Evolutionary conservation across 2,329 filamentous ascomycete genomes (phyloP), one percentile per base, ranked within the genome.

Genomic region (Lachnellula subtilissima): DNA sequence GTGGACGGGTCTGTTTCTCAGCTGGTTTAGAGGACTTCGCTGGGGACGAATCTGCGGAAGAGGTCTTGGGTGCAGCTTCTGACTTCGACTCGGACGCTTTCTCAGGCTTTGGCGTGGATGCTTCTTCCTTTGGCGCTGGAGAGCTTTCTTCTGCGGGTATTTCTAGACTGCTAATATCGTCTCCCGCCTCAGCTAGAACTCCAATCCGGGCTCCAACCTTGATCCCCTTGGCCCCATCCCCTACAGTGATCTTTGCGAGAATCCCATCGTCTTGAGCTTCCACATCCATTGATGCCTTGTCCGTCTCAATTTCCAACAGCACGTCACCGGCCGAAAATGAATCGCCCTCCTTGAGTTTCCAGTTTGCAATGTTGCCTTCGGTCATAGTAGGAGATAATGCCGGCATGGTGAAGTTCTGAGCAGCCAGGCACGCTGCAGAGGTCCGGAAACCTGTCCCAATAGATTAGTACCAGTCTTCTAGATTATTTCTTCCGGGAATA

Each of bases 241-340:
- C 76, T 69, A 85, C 77, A 69, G 85, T 82, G 65, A 96, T 93
- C 79, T 94, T 95, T 70, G 91, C 85, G 72, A 96, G 75, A 64
- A 93, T 78, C 43, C 91, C 91, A 69, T 95, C 90, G 46, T 96
- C 91, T 75, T 94, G 91, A 42, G 91, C 91, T 77, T 96, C 91
- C 25, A 96, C 91, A 66, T 96, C 91, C 90, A 96, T 96, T 55
- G 89, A 89, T 54, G 91, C 91, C 79, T 96, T 96, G 74, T 96
- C 91, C 57, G 91, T 96, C 76, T 96, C 91, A 71, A 96, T 94
- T 75, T 96, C 91, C 57, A 96, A 84, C 51, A 96, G 80, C 35
- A 96, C 89, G 72, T 96, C 91, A 64, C 91, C 91, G 56, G 90
- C 88, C 50, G 82, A 78, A 73, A 91, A 96, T 51, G 83, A 80